These are phyloP conservation scores for Puccinia polysora DNA, from an alignment of 1,284 basidiomycete genomes.

Conservation along the genomic window DNA sequence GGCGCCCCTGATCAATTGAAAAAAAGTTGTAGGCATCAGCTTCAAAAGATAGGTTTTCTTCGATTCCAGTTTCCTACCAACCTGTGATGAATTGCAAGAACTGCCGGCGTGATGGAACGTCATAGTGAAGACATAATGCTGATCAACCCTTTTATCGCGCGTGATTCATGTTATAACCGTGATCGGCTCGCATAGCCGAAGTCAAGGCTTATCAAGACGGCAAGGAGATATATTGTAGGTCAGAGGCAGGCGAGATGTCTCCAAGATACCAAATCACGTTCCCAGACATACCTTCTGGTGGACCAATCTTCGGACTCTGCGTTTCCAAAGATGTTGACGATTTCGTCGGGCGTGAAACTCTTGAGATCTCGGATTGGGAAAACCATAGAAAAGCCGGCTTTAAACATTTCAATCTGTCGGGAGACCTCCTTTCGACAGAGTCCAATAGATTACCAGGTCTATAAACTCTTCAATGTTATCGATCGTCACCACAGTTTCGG, in stretches of 20 bases:
- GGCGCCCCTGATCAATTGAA: conserved; percentile 45
- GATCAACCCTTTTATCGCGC: conserved; percentile 78
- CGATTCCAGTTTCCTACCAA: conserved; percentile 59
- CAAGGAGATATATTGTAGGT: neutral
- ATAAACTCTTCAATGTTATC: conserved; percentile 87
- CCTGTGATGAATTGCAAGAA: conserved; percentile 97
- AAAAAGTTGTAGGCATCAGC: neutral
- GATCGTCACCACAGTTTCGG: conserved; percentile 63
- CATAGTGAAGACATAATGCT: conserved; percentile 80
- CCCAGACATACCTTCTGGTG: conserved; percentile 67
- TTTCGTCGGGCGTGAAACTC: conserved; percentile 87
- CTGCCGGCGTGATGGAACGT: conserved; percentile 67
- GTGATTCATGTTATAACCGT: conserved; percentile 91
- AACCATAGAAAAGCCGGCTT: conserved; percentile 75
- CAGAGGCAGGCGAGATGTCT: neutral
- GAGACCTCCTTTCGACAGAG: conserved; percentile 51
- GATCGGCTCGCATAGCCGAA: conserved; percentile 90
- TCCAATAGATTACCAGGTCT: conserved; percentile 57
- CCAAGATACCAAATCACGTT: neutral
- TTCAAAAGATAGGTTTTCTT: too few species aligned
- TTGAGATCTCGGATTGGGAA: conserved; percentile 85
- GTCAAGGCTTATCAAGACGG: conserved; percentile 63
- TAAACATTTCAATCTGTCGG: conserved; percentile 54
- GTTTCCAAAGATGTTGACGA: conserved; percentile 89
- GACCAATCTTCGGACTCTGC: conserved; percentile 86